Base-by-base conservation (phyloP, 345 rosid species). In the Hibiscus tridactylites region DNA sequence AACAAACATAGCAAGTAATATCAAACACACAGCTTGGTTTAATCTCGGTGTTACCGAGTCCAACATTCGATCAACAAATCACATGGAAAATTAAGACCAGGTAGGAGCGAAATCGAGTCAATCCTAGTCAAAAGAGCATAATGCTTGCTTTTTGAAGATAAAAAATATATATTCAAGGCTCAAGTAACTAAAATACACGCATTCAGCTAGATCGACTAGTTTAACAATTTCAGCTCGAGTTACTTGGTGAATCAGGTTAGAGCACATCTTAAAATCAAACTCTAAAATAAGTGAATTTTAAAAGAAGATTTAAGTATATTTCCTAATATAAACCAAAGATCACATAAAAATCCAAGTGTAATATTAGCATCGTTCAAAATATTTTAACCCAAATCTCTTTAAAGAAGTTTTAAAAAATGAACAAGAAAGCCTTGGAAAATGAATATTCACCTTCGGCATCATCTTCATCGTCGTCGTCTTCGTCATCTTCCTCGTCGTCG, bases 401-500 rank as follows among this genome's bases (percentile, higher is more conserved):
- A 1, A 54, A 54, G 0, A 54, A 54, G 3, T 17, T 39, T 37
- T 8, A 53, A 54, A 6, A 54, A 54, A 9, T 8, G 46, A 39
- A 1, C 2, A 17, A 35, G 39, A 35, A 35, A 54, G 9, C 1
- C 7, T 17, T 1, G 26, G 59, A 54, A 57, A 24, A 58, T 10
- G 61, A 24, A 58, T 58, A 58, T 24, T 10, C 15, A 24, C 59
- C 91, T 47, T 87, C 92, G 24, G 58, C 84, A 2, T 85, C 90
- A 31, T 88, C 91, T 60, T 83, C 76, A 35, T 88, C 93, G 0
- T 90, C 91, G 1, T 85, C 89, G 0, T 89, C 90, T 0, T 85
- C 86, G n/a, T 85, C 86, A 17, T 87, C 89, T 0, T 90, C 90
- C 0, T 88, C 95, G n/a, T 83, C 86, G 6, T 90, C 93, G 15